Percentiles rank a stretch among this genome's conserved stretches.
Evolutionary conservation across 345 rosid genomes (phyloP).

Genomic region (Populus nigra): DNA sequence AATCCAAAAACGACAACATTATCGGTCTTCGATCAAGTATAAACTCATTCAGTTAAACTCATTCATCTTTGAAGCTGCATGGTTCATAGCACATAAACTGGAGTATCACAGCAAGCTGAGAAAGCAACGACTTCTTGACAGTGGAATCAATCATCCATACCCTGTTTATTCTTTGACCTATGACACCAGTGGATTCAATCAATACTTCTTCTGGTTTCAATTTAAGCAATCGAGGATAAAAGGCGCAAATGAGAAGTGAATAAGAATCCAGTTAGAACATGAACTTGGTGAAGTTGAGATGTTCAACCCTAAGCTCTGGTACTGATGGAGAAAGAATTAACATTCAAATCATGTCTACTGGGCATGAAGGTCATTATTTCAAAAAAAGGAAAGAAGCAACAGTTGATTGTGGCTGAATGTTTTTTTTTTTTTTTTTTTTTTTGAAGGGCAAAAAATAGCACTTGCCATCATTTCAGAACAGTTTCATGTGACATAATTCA

Average conservation of each 20-base stretch:
- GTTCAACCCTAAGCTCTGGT: background rate
- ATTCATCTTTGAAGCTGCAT: background rate
- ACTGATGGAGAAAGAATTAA: too few relatives aligned
- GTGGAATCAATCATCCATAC: constrained; percentile 25
- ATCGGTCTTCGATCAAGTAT: background rate
- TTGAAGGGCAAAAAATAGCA: too few relatives aligned
- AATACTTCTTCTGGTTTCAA: constrained; percentile 62
- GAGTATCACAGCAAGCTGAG: background rate
- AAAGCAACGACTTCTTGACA: background rate
- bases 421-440: too few relatives aligned
- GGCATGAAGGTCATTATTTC: too few relatives aligned
- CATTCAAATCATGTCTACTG: too few relatives aligned
- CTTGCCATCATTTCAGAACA: too few relatives aligned
- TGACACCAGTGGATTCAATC: constrained; percentile 92
- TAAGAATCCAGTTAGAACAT: background rate
- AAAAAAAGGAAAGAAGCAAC: background rate
- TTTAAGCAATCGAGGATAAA: constrained; percentile 51
- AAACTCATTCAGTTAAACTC: background rate
- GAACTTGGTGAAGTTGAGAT: constrained; percentile 3
- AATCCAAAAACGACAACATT: background rate
- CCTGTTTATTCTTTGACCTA: constrained; percentile 91
- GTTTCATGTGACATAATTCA: too few relatives aligned
- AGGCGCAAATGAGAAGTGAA: constrained; percentile 4
- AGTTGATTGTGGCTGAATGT: too few relatives aligned
- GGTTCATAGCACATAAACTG: background rate